These are phyloP conservation scores for Tanozyma kutaoensis DNA, from an alignment of 805 yeast genomes.

Conservation along the genomic window DNA sequence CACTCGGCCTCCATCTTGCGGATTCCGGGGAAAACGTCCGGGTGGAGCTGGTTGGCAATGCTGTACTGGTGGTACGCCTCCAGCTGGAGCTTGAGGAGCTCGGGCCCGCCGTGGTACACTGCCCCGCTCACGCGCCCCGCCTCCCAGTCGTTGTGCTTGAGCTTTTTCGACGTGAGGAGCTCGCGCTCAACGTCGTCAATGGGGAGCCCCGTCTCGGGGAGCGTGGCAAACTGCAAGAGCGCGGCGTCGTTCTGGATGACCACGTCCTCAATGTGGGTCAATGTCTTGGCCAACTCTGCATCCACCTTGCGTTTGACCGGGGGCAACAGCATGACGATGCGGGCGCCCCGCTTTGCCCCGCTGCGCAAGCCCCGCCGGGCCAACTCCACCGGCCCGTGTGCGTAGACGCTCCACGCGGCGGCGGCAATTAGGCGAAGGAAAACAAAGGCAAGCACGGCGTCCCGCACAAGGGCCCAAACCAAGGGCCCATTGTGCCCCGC, in stretches of 20 bases:
- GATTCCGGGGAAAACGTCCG: slow-evolving; percentile 93
- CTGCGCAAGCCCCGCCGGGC: not conserved
- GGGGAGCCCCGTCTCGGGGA: slow-evolving; percentile 53
- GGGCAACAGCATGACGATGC: slow-evolving; percentile 28
- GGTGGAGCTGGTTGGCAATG: slow-evolving; percentile 90
- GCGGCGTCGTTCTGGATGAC: slow-evolving; percentile 41
- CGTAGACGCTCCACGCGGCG: slow-evolving; percentile 4
- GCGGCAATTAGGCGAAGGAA: slow-evolving; percentile 2
- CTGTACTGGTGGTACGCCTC: slow-evolving; percentile 64
- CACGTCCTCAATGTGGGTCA: slow-evolving; percentile 36
- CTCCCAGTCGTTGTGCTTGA: slow-evolving; percentile 72
- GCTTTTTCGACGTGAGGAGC: slow-evolving; percentile 31
- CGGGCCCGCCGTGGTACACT: slow-evolving; percentile 91
- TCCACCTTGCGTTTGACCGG: slow-evolving; percentile 43
- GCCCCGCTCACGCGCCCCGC: slow-evolving; percentile 88
- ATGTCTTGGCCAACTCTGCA: slow-evolving; percentile 37
- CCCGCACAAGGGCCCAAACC: slow-evolving; percentile 7
- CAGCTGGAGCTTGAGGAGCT: slow-evolving; percentile 60
- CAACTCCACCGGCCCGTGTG: slow-evolving; percentile 6
- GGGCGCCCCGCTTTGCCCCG: slow-evolving; percentile 2
- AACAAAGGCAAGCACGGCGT: slow-evolving; percentile 8
- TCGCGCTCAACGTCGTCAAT: slow-evolving; percentile 32
- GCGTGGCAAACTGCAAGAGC: slow-evolving; percentile 26
- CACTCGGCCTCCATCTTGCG: slow-evolving; percentile 95
- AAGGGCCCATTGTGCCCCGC: not conserved